phyloP scores from a whole-genome alignment of 371 early-diverging fungal genomes.

The Lichtheimia ornata region DNA sequence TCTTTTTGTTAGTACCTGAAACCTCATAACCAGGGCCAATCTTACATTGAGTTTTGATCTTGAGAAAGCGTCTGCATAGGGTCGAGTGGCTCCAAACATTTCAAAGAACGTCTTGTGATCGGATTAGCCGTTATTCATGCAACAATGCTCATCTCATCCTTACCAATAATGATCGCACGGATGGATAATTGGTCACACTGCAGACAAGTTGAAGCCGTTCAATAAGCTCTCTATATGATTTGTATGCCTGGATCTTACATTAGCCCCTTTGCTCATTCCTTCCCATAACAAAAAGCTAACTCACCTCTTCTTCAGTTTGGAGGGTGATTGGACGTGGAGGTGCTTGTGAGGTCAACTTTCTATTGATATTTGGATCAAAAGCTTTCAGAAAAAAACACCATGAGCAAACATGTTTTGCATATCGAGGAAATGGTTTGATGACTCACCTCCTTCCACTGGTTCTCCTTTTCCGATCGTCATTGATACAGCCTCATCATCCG shows the following conservation, averaged over 20 bases:
- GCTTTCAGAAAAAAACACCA: constrained; percentile 20
- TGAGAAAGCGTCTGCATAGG: constrained; percentile 58
- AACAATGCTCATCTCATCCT: background rate
- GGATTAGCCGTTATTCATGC: background rate
- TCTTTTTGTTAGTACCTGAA: background rate
- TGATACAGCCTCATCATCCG: constrained; percentile 6
- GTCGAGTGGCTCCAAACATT: constrained; percentile 44
- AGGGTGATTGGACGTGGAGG: constrained; percentile 72
- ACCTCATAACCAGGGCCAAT: background rate
- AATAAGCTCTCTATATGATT: constrained; percentile 19
- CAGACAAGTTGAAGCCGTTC: constrained; percentile 34
- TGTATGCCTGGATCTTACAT: constrained; percentile 17
- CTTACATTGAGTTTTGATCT: constrained; percentile 53
- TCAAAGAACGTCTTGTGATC: constrained; percentile 40
- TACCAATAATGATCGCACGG: constrained; percentile 44
- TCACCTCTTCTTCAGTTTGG: constrained; percentile 45
- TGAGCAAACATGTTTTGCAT: background rate
- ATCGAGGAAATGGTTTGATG: background rate
- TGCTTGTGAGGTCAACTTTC: constrained; percentile 68
- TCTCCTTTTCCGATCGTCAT: constrained; percentile 21
- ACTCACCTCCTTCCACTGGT: constrained; percentile 32
- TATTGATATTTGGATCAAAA: constrained; percentile 70
- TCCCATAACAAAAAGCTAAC: background rate
- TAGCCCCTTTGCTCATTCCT: too few relatives aligned
- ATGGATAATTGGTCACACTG: constrained; percentile 29